Evolutionary conservation across 2,329 filamentous ascomycete species (phyloP), one percentile per base, ranked within the genome.

Genomic region (Ophiostoma australiae): DNA sequence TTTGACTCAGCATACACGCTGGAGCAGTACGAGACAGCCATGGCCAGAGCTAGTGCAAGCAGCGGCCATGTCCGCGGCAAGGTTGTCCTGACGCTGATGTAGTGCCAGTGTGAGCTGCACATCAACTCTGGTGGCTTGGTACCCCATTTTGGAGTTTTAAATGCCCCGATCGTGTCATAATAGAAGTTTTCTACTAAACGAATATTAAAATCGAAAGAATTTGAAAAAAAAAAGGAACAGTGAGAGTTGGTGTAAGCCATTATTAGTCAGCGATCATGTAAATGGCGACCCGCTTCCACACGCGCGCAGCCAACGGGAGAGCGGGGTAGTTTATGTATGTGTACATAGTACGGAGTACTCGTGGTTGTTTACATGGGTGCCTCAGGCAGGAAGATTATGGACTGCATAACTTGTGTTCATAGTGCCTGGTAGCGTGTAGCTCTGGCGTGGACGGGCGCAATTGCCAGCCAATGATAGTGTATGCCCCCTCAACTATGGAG

Each of bases 251-350:
- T 58, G 52, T 31, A 58, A 58, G 52, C 31, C n/a, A 27, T 27
- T 11, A 11, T 58, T 58, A 58, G 52, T 58, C 52, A 58, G n/a
- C 52, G 27, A 27, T 4, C 52, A n/a, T 65, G 33, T 65, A 4
- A 52, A 15, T 23, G 39, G 10, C 3, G 67, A 20, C 23, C 70
- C 70, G 67, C 67, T 69, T 69, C 58, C 61, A 33, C 35, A 13
- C 44, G 11, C 61, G 67, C 67, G 41, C 67, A 71, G 67, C 70
- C 70, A 71, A 71, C 70, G 27, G 35, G 70, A 71, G 70, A 67
- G 70, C 70, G 70, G 70, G 70, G 70, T 71, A 69, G 55, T 65
- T 27, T 61, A n/a, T n/a, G n/a, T 31, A 31, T 31, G 27, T 31
- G 13, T 20, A 48, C 15, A 3, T 48, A 39, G 8, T 39, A n/a